Percentiles rank a stretch among this genome's conserved stretches.
phyloP scores from a whole-genome alignment of 2,329 filamentous ascomycete genomes.

The Penicillium sp. region DNA sequence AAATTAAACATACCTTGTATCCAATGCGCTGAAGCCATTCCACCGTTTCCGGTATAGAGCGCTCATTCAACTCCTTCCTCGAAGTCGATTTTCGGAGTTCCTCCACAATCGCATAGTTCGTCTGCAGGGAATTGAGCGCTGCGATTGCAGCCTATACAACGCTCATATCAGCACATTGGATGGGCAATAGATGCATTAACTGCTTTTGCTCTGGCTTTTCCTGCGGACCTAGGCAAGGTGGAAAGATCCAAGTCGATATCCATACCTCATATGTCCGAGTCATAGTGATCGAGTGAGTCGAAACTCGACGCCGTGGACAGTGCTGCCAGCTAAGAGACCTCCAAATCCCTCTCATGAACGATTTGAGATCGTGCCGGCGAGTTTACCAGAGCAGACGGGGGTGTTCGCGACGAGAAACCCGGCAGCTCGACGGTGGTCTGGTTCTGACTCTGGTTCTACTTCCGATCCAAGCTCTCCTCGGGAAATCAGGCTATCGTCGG shows the following conservation, averaged over 20 bases:
- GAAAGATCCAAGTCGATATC: neutral
- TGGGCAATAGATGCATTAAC: neutral
- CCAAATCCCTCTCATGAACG: slow-evolving; percentile 32
- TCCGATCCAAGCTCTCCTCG: slow-evolving; percentile 19
- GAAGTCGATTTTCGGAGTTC: slow-evolving; percentile 64
- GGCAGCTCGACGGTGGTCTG: slow-evolving; percentile 17
- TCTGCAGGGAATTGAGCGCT: slow-evolving; percentile 72
- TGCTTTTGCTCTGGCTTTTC: neutral
- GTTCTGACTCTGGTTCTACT: slow-evolving; percentile 12
- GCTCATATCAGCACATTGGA: neutral
- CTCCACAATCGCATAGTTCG: slow-evolving; percentile 75
- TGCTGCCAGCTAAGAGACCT: slow-evolving; percentile 17
- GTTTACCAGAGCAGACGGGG: slow-evolving; percentile 17
- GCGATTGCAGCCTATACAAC: slow-evolving; percentile 62
- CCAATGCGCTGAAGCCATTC: slow-evolving; percentile 73
- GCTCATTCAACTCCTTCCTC: slow-evolving; percentile 68
- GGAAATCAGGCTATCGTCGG: slow-evolving; percentile 20
- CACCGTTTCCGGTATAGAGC: slow-evolving; percentile 76
- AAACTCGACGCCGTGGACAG: slow-evolving; percentile 28
- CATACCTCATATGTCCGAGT: slow-evolving; percentile 42
- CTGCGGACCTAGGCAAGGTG: neutral
- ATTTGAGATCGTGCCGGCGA: slow-evolving; percentile 15
- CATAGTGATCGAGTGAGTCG: slow-evolving; percentile 33
- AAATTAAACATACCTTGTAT: slow-evolving; percentile 57
- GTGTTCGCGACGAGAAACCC: slow-evolving; percentile 14